Conservation (phyloP, 2,329 filamentous ascomycete species). For the Colletotrichum cereale region DNA sequence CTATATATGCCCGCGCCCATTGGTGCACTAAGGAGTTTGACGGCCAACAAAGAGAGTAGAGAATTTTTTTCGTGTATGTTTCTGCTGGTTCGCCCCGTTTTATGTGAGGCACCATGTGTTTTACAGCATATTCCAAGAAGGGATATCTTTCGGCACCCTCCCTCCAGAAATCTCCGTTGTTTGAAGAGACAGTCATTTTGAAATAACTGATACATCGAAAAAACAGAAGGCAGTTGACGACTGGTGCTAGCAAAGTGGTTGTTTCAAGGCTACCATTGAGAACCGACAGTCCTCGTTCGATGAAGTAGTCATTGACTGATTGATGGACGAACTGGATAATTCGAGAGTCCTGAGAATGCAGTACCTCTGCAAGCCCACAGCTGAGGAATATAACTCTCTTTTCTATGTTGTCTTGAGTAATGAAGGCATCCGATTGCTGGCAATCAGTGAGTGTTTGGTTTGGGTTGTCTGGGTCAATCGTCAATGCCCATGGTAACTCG, state of each 20-base stretch:
- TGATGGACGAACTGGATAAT: background rate
- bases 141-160: background rate
- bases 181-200: background rate
- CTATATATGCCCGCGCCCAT: background rate
- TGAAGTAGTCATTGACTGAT: background rate
- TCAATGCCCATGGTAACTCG: background rate
- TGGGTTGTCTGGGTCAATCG: background rate
- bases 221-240: background rate
- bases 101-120: accelerated
- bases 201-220: background rate
- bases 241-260: background rate
- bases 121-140: background rate
- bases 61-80: background rate
- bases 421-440: background rate
- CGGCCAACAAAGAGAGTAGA: background rate
- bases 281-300: background rate
- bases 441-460: background rate
- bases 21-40: background rate
- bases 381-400: background rate
- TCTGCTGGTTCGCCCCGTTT: background rate
- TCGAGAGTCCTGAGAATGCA: background rate
- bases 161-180: background rate
- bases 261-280: background rate
- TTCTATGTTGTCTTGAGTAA: background rate
- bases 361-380: background rate